Conservation (phyloP, 768 basidiomycete species). For the Termitomyces sp. region DNA sequence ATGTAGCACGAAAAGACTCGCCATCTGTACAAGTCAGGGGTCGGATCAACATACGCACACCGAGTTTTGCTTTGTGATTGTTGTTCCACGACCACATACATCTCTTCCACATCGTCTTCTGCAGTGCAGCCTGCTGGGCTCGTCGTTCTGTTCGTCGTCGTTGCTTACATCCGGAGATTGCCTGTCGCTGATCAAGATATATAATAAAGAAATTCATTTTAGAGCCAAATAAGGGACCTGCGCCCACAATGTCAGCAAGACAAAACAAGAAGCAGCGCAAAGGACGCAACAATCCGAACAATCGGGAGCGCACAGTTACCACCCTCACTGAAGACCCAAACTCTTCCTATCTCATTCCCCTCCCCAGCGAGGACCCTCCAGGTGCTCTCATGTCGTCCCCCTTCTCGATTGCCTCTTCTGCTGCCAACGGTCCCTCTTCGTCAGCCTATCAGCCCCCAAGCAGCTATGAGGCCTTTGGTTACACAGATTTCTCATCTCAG, state of each 20-base stretch:
- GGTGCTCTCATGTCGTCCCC: slow-evolving; percentile 31
- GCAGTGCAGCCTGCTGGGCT: background rate
- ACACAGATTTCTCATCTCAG: slow-evolving; percentile 14
- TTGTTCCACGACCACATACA: slow-evolving; percentile 3
- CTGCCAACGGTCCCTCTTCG: slow-evolving; percentile 19
- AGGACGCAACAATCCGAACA: slow-evolving; percentile 40
- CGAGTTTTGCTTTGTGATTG: slow-evolving; percentile 12
- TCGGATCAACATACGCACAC: slow-evolving; percentile 17
- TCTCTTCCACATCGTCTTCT: background rate
- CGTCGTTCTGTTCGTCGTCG: slow-evolving; percentile 7
- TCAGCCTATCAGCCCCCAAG: slow-evolving; percentile 28
- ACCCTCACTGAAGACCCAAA: slow-evolving; percentile 59
- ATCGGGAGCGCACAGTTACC: slow-evolving; percentile 64
- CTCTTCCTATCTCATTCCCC: slow-evolving; percentile 46
- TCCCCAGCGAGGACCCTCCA: slow-evolving; percentile 46
- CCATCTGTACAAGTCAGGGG: slow-evolving; percentile 11
- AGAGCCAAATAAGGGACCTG: slow-evolving; percentile 16
- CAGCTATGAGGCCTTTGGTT: slow-evolving; percentile 32
- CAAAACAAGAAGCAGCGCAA: slow-evolving; percentile 61
- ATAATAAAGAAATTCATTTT: slow-evolving; percentile 10
- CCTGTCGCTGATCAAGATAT: slow-evolving; percentile 16
- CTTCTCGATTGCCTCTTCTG: slow-evolving; percentile 30
- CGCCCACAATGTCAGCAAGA: slow-evolving; percentile 46
- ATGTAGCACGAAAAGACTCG: too few relatives aligned
- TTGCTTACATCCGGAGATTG: slow-evolving; percentile 12